Conservation (phyloP, 345 rosid genomes). For the Boechera retrofracta region DNA sequence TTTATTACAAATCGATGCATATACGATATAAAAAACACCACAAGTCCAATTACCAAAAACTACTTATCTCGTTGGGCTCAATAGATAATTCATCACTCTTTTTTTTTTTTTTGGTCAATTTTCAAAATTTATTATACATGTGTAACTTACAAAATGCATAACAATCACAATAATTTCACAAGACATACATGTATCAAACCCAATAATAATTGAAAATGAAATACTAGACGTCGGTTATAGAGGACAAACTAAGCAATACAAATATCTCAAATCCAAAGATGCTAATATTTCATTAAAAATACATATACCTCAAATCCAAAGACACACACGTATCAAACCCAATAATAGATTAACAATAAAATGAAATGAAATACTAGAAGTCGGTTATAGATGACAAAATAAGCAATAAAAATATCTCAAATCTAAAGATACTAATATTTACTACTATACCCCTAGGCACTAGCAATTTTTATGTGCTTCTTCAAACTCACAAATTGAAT, state of each 20-base stretch:
- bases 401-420: slow-evolving; percentile 21
- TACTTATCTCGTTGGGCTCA: too few relatives aligned
- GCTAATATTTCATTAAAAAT: neutral
- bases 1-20: neutral
- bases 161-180: slow-evolving; percentile 6
- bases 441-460: slow-evolving; percentile 13
- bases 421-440: neutral
- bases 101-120: too few relatives aligned
- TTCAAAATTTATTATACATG: too few relatives aligned
- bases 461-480: neutral
- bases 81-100: too few relatives aligned
- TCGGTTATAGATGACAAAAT: slow-evolving; percentile 28
- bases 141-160: neutral
- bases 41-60: too few relatives aligned
- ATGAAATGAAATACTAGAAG: slow-evolving; percentile 16
- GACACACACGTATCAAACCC: neutral
- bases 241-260: slow-evolving; percentile 21
- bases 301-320: too few relatives aligned
- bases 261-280: slow-evolving; percentile 29
- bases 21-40: neutral
- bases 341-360: neutral
- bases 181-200: slow-evolving; percentile 2
- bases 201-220: neutral
- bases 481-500: slow-evolving; percentile 21
- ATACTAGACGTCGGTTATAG: slow-evolving; percentile 22